A percentile compares a stretch with the other conserved stretches of the same genome.
phyloP scores from a whole-genome alignment of 2,329 filamentous ascomycete genomes.

The Aspergillus oerlinghausenensis region DNA sequence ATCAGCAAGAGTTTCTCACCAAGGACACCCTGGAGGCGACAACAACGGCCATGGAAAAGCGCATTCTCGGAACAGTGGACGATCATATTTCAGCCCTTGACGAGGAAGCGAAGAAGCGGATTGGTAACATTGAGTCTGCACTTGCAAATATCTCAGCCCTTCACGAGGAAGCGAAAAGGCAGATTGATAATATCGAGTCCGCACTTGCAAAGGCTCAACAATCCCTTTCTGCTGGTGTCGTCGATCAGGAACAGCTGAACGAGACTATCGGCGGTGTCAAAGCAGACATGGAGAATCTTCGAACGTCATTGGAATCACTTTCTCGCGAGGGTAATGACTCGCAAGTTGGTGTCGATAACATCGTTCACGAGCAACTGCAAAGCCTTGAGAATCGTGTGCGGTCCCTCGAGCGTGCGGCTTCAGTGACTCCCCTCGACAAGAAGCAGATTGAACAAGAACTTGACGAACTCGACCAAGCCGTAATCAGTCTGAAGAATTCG shows the following conservation, averaged over 20 bases:
- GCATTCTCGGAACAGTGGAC: neutral
- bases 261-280: neutral
- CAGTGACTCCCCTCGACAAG: neutral
- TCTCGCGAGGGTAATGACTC: neutral
- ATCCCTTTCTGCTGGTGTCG: neutral
- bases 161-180: neutral
- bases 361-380: neutral
- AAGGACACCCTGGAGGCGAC: neutral
- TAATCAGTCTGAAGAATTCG: neutral
- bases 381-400: neutral
- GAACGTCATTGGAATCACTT: neutral
- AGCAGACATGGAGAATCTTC: neutral
- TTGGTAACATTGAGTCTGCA: neutral
- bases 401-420: neutral
- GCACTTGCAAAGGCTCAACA: neutral
- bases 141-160: neutral
- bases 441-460: neutral
- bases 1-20: neutral
- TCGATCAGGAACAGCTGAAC: neutral
- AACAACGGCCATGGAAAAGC: neutral
- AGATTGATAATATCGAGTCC: neutral
- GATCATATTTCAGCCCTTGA: neutral
- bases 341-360: neutral
- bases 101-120: neutral
- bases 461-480: neutral